These are phyloP conservation scores for Quillaja saponaria DNA, from an alignment of 306 rosid genomes.

Conservation along the genomic window DNA sequence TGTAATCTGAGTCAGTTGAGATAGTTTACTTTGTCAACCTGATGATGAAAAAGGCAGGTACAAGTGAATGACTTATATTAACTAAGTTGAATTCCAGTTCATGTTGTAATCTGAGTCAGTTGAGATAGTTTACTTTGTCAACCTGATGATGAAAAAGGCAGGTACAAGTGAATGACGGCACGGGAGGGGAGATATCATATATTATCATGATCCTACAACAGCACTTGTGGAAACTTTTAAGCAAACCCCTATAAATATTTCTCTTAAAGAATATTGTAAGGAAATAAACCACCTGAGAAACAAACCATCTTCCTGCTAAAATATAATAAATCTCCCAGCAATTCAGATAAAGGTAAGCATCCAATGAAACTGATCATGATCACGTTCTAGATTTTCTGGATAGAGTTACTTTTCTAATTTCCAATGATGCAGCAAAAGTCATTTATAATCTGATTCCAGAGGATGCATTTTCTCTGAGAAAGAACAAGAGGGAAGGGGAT, in stretches of 20 bases:
- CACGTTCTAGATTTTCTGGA: slow-evolving; percentile 8
- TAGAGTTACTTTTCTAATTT: slow-evolving; percentile 10
- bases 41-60: slow-evolving; percentile 13
- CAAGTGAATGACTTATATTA: too few species aligned
- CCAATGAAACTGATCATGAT: slow-evolving; percentile 19
- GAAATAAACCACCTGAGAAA: slow-evolving; percentile 11
- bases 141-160: slow-evolving; percentile 18
- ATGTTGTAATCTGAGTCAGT: slow-evolving; percentile 17
- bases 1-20: slow-evolving; percentile 21
- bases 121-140: slow-evolving; percentile 18
- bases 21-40: slow-evolving; percentile 19
- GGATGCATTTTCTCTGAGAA: slow-evolving; percentile 15
- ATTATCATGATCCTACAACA: slow-evolving; percentile 8
- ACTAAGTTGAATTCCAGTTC: slow-evolving; percentile 7
- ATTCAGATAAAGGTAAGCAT: slow-evolving; percentile 20
- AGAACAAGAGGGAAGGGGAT: slow-evolving; percentile 9
- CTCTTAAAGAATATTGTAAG: background rate
- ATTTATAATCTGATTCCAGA: slow-evolving; percentile 3
- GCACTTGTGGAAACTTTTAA: background rate
- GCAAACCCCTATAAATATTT: background rate
- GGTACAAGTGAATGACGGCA: slow-evolving; percentile 4
- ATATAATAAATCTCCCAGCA: background rate
- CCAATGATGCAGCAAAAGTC: slow-evolving; percentile 12
- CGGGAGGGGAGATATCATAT: slow-evolving; percentile 6
- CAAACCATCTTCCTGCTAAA: too few species aligned